Evolutionary conservation across 2,329 filamentous ascomycete genomes (phyloP).

Genomic region (Penicillium sp.): DNA sequence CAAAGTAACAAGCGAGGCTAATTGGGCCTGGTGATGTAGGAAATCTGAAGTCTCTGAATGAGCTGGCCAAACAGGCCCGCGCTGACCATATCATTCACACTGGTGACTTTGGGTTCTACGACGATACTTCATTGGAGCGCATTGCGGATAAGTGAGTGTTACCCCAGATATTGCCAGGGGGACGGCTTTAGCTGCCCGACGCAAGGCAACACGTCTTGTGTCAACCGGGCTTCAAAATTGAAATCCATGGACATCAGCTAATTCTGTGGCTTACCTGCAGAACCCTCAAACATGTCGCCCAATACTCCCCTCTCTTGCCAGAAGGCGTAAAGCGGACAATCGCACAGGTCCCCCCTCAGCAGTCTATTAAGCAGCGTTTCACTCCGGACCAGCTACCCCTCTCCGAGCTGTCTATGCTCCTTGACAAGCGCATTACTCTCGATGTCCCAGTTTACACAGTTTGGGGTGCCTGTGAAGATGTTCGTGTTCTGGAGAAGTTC

Average conservation of each 20-base stretch:
- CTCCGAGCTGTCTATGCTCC: slow-evolving; percentile 85
- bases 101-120: slow-evolving; percentile 98
- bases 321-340: slow-evolving; percentile 70
- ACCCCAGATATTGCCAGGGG: not conserved
- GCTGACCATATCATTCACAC: slow-evolving; percentile 99
- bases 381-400: slow-evolving; percentile 78
- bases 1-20: slow-evolving; percentile 10
- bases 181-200: slow-evolving; percentile 9
- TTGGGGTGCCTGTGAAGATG: slow-evolving; percentile 98
- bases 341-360: slow-evolving; percentile 66
- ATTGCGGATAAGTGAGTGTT: slow-evolving; percentile 90
- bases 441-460: slow-evolving; percentile 98
- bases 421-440: slow-evolving; percentile 84
- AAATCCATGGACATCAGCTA: slow-evolving; percentile 9
- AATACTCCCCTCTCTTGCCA: slow-evolving; percentile 92
- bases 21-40: slow-evolving; percentile 56
- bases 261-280: slow-evolving; percentile 47
- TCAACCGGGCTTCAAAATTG: slow-evolving; percentile 5
- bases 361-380: slow-evolving; percentile 79
- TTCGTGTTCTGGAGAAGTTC: slow-evolving; percentile 95
- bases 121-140: slow-evolving; percentile 89
- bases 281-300: slow-evolving; percentile 95
- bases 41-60: slow-evolving; percentile 92
- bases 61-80: slow-evolving; percentile 89
- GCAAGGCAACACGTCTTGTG: not conserved